Base-by-base conservation (phyloP, 192 early-diverging fungal genomes). In the Tieghemiomyces parasiticus region DNA sequence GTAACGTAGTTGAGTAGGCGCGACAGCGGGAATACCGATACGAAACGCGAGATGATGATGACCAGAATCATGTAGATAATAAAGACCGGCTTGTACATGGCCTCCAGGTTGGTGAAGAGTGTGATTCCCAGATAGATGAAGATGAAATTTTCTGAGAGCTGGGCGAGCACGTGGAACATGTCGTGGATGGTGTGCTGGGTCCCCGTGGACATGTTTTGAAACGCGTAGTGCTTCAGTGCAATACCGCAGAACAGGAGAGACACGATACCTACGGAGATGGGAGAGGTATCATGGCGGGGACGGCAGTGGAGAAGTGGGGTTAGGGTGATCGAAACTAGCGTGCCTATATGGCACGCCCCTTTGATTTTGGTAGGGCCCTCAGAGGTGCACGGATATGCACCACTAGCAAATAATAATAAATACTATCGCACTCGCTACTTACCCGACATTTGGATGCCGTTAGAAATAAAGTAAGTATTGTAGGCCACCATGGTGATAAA, bases 81-180 rank as follows among this genome's bases (percentile, higher is more conserved):
- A 63, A 90, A 90, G 28, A 87, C 66, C 10, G 85, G 85, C 50
- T 81, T 78, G 65, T 85, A 87, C 29, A 80, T 74, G 54, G 82
- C 63, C 53, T 91, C 83, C 31, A 68, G 63, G 19, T 84, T 72
- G 0, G 95, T 92, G 65, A 95, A 98, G 58, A 96, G 78, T 32
- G 91, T 87, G 47, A 98, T 74, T 8, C 93, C 95, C 31, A 98
- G 74, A 66, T 95, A 96, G 48, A 98, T 92, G 66, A 96, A 98
- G 61, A 96, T 86, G 69, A 98, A 98, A 61, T 94, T 96, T 66
- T 98, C 95, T 0, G 90, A 86, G 29, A 98, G 74, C 58, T 93
- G 88, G 0, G 88, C 82, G 26, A 98, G 71, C n/a, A 96, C 85
- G 29, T 89, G 81, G 73, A 96, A 96, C 74, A 98, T 77, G 60